A percentile compares a stretch with the other conserved stretches of the same genome.
phyloP scores from a whole-genome alignment of 2,329 filamentous ascomycete species.

The Acrocalymma vagum region DNA sequence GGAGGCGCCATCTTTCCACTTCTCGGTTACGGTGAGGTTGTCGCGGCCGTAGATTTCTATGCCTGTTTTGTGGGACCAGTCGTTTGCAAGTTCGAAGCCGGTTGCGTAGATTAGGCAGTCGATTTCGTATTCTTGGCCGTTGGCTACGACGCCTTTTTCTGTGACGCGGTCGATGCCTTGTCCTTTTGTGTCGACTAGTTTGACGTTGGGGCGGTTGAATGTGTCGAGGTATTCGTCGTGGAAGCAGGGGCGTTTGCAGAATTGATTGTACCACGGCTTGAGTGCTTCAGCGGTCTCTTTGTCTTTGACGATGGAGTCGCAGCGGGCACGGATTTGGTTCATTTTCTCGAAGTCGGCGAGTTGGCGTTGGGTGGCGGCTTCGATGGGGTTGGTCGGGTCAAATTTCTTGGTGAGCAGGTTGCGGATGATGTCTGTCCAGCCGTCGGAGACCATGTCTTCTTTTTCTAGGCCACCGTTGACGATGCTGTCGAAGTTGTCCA shows the following conservation, averaged over 20 bases:
- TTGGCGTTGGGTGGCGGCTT: slow-evolving; percentile 25
- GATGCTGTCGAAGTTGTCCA: slow-evolving; percentile 54
- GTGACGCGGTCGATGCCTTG: slow-evolving; percentile 56
- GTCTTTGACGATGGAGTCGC: slow-evolving; percentile 63
- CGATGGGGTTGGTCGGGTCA: slow-evolving; percentile 17
- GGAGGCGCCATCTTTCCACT: slow-evolving; percentile 55
- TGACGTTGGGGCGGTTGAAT: slow-evolving; percentile 68
- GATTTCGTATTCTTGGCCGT: slow-evolving; percentile 57
- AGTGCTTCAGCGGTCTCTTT: slow-evolving; percentile 60
- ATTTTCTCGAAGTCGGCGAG: slow-evolving; percentile 47
- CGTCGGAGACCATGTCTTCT: slow-evolving; percentile 59
- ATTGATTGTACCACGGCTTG: slow-evolving; percentile 67
- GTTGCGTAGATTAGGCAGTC: slow-evolving; percentile 59
- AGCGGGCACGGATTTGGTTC: slow-evolving; percentile 57
- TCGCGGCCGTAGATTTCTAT: slow-evolving; percentile 55
- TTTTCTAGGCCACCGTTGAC: slow-evolving; percentile 40
- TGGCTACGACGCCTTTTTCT: slow-evolving; percentile 56
- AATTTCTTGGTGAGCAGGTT: slow-evolving; percentile 15
- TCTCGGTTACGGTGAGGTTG: slow-evolving; percentile 55
- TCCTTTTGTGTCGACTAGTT: slow-evolving; percentile 67
- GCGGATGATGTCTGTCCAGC: slow-evolving; percentile 53
- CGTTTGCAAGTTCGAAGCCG: slow-evolving; percentile 51
- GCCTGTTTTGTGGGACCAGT: slow-evolving; percentile 39
- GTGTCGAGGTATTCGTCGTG: slow-evolving; percentile 66
- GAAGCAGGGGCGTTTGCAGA: slow-evolving; percentile 72